These are phyloP conservation scores for Nelumbo lutea DNA, from an alignment of 164 flowering plant species.

Conservation along the genomic window DNA sequence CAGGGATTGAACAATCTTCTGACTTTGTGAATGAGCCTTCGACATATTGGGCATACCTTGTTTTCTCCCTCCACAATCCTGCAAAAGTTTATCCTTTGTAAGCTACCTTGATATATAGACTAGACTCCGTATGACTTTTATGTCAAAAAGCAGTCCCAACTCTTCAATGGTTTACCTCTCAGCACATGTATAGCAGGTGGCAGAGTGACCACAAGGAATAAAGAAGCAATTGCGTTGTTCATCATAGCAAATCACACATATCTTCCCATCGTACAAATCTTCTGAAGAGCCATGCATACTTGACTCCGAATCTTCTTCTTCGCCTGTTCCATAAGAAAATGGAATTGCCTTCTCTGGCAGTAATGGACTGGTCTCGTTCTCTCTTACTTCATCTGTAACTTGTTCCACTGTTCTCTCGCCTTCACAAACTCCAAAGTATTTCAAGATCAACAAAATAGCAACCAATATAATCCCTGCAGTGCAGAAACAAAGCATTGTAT, in stretches of 20 bases:
- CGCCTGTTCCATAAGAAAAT: constrained; percentile 40
- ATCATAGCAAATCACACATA: constrained; percentile 75
- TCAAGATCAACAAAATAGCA: constrained; percentile 30
- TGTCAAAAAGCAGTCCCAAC: neutral
- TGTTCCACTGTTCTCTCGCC: neutral
- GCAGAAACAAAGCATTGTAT: neutral
- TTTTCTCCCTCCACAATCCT: constrained; percentile 54
- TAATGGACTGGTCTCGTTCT: constrained; percentile 34
- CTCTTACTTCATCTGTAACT: neutral
- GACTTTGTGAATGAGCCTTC: constrained; percentile 55
- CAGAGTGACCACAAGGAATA: constrained; percentile 83
- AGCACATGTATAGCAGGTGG: constrained; percentile 67
- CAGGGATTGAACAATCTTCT: constrained; percentile 35
- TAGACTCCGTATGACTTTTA: too few species aligned
- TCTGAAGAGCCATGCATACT: constrained; percentile 36
- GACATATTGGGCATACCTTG: constrained; percentile 64
- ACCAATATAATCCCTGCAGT: constrained; percentile 35
- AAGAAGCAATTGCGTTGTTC: constrained; percentile 60
- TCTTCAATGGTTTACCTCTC: constrained; percentile 41
- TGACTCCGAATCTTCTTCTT: constrained; percentile 48
- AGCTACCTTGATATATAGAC: neutral
- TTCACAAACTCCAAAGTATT: constrained; percentile 41
- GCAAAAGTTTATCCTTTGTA: constrained; percentile 9
- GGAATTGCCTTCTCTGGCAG: constrained; percentile 26
- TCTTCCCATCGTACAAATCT: constrained; percentile 68